phyloP scores from a whole-genome alignment of 108 stramenopile genomes.

The Cyclostephanos tholiformis region DNA sequence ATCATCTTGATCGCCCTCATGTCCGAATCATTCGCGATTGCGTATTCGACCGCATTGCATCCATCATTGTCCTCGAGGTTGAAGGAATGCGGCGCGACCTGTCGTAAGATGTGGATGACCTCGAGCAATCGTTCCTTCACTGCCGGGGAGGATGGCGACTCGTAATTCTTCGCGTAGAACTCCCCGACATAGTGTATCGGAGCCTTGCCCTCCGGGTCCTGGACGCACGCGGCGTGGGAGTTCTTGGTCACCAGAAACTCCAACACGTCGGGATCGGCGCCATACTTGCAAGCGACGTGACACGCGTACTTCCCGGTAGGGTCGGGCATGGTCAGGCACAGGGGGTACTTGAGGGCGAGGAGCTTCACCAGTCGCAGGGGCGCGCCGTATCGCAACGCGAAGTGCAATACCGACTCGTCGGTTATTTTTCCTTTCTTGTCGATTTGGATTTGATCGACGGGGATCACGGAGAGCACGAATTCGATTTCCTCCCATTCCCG shows the following conservation, averaged over 20 bases:
- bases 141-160: not conserved
- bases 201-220: conserved; percentile 44
- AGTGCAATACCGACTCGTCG: conserved; percentile 35
- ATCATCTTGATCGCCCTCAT: conserved; percentile 47
- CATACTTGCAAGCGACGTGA: conserved; percentile 49
- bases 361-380: conserved; percentile 26
- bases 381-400: conserved; percentile 33
- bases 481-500: conserved; percentile 33
- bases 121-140: conserved; percentile 38
- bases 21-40: conserved; percentile 38
- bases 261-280: conserved; percentile 42
- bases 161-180: conserved; percentile 31
- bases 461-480: conserved; percentile 5
- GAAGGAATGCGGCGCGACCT: conserved; percentile 34
- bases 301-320: conserved; percentile 31
- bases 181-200: conserved; percentile 53
- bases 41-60: conserved; percentile 49
- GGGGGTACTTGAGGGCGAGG: conserved; percentile 24
- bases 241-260: conserved; percentile 33
- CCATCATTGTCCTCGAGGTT: conserved; percentile 48
- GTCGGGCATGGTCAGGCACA: conserved; percentile 35
- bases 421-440: conserved; percentile 25
- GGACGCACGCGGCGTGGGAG: conserved; percentile 36
- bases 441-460: conserved; percentile 28
- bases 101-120: conserved; percentile 29